Evolutionary conservation across 495 filamentous ascomycete genomes (phyloP).

Genomic region (Aspergillus campestris): DNA sequence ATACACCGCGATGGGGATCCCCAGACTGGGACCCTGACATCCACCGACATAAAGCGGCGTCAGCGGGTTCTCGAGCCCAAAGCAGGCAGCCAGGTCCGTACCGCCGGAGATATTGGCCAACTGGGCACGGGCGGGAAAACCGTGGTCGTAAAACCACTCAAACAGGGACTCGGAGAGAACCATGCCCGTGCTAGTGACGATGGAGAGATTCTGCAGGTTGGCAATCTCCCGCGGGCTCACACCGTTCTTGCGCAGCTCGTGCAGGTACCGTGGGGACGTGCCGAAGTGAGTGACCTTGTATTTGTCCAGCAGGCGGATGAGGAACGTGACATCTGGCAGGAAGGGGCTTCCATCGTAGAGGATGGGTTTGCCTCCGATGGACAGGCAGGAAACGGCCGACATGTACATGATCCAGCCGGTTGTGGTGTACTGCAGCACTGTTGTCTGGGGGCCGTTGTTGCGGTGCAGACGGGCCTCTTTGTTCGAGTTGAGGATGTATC

Average conservation of each 20-base stretch:
- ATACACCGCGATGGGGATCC: conserved; percentile 56
- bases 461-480: conserved; percentile 58
- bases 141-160: conserved; percentile 73
- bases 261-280: conserved; percentile 66
- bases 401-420: conserved; percentile 86
- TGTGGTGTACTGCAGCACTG: conserved; percentile 49
- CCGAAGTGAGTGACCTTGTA: conserved; percentile 48
- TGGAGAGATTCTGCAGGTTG: conserved; percentile 49
- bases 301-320: conserved; percentile 47
- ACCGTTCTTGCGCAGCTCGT: conserved; percentile 53
- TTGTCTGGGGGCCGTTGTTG: conserved; percentile 36
- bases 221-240: conserved; percentile 50
- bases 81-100: conserved; percentile 67
- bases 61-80: conserved; percentile 58
- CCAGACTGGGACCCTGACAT: conserved; percentile 54
- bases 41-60: conserved; percentile 64
- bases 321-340: conserved; percentile 51
- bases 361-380: conserved; percentile 48
- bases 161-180: conserved; percentile 63
- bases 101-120: conserved; percentile 68
- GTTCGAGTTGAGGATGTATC: conserved; percentile 43
- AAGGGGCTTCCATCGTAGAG: conserved; percentile 75
- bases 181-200: conserved; percentile 67
- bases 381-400: conserved; percentile 40
- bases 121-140: conserved; percentile 54